Base-by-base conservation (phyloP, 2,329 filamentous ascomycete genomes). In the Daldinia sp. region DNA sequence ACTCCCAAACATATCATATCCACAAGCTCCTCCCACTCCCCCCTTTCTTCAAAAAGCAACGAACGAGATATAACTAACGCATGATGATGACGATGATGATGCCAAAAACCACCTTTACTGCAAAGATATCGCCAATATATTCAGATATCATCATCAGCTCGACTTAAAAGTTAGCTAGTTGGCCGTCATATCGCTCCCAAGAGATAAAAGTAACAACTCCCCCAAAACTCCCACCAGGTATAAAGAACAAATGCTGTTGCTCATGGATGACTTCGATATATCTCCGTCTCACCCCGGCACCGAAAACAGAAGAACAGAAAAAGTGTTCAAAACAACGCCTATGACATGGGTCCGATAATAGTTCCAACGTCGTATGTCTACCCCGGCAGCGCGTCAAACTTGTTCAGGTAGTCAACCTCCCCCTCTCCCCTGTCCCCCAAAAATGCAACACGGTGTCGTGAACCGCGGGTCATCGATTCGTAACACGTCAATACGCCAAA, bases 401-500 rank as follows among this genome's bases (percentile, higher is more conserved):
- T 30, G 51, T 60, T 37, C 41, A 12, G 13, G 42, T 35, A 13
- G 28, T 41, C 13, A 33, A 60, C 51, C 61, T 48, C 28, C 61
- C 53, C 28, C 57, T 28, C 20, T n/a, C n/a, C n/a, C n/a, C n/a
- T n/a, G n/a, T n/a, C 20, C 20, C 20, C 20, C 20, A 56, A 39
- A 54, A 39, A 48, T 54, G 56, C 26, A 61, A 61, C 53, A 42
- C 54, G 55, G 48, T 60, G 56, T 39, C 44, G 46, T 44, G 44
- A 41, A 58, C 55, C 56, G 44, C 58, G 41, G 28, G 46, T 63
- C 60, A 55, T 69, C 50, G 65, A 63, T 60, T 64, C 70, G 61
- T 71, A 60, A 65, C 44, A 68, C 65, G 50, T 70, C 50, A 61
- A 42, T 46, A 65, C 48, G 58, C 58, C 64, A 33, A 59, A 59